phyloP scores from a whole-genome alignment of 257 asterid genomes.

The Petunia axillaris region DNA sequence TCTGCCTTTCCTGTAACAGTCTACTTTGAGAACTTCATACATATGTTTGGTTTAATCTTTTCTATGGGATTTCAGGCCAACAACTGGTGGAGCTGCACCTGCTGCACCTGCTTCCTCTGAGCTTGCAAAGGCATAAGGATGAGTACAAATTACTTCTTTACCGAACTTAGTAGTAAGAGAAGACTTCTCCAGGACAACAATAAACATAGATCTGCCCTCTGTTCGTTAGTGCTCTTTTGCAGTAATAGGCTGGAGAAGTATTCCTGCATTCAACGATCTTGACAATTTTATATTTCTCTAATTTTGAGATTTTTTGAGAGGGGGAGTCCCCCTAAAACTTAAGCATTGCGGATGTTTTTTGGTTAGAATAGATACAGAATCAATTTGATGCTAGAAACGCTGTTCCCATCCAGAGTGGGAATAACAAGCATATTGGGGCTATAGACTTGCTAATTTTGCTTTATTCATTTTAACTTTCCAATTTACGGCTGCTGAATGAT shows the following conservation, averaged over 20 bases:
- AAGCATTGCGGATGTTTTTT: slow-evolving; percentile 24
- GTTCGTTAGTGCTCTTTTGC: slow-evolving; percentile 18
- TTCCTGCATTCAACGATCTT: slow-evolving; percentile 8
- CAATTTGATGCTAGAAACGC: slow-evolving; percentile 16
- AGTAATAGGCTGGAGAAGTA: slow-evolving; percentile 35
- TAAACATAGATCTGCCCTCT: slow-evolving; percentile 42
- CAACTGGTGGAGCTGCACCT: slow-evolving; percentile 78
- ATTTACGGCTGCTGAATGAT: background rate
- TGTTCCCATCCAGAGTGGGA: background rate
- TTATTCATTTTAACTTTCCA: background rate
- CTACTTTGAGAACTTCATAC: background rate
- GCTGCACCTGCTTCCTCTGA: slow-evolving; percentile 43
- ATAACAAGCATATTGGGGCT: slow-evolving; percentile 24
- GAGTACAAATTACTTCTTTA: slow-evolving; percentile 21
- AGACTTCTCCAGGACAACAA: slow-evolving; percentile 35
- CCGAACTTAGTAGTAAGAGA: slow-evolving; percentile 30
- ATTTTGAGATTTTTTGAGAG: slow-evolving; percentile 10
- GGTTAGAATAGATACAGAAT: slow-evolving; percentile 27
- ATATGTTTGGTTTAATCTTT: background rate
- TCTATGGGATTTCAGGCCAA: slow-evolving; percentile 57
- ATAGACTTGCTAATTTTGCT: background rate
- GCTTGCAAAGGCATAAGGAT: slow-evolving; percentile 50
- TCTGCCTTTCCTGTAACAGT: background rate
- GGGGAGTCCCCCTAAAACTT: slow-evolving; percentile 27
- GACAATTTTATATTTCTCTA: slow-evolving; percentile 22